Conservation (phyloP, 2,329 filamentous ascomycete genomes). For the Neospermospora avenae region DNA sequence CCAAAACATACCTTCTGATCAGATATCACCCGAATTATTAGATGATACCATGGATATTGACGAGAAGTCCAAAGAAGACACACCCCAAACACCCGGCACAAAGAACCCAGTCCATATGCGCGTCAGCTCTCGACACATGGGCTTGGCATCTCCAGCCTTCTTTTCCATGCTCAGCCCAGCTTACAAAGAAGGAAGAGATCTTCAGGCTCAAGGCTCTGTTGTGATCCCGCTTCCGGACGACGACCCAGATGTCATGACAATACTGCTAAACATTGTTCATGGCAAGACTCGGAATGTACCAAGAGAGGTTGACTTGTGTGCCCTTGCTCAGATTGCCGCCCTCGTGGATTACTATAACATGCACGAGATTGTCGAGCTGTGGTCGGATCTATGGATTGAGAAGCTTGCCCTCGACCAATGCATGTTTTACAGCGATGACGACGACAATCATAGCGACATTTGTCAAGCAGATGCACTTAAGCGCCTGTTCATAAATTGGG, state of each 20-base stretch:
- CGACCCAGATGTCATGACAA: slow-evolving; percentile 9
- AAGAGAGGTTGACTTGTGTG: neutral
- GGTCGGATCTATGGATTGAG: neutral
- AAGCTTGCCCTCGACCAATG: neutral
- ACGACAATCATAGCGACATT: neutral
- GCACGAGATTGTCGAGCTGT: slow-evolving; percentile 8
- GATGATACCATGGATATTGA: neutral
- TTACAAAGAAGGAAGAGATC: neutral
- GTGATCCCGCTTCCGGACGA: slow-evolving; percentile 10
- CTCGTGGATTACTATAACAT: slow-evolving; percentile 14
- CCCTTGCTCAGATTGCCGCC: slow-evolving; percentile 3
- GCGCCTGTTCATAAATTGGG: neutral
- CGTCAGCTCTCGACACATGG: neutral
- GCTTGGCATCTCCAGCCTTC: neutral
- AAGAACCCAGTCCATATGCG: neutral
- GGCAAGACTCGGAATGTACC: neutral
- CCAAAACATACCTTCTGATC: neutral
- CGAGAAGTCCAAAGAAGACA: neutral
- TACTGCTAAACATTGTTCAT: slow-evolving; percentile 16
- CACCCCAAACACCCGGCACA: neutral
- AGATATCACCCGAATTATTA: neutral
- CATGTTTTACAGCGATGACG: neutral
- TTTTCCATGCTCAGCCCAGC: neutral
- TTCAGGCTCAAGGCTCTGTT: neutral
- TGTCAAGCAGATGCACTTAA: neutral